A percentile compares a stretch with the other conserved stretches of the same genome.
These are phyloP conservation scores for Microcyclosporella mali DNA, from an alignment of 2,329 filamentous ascomycete genomes.

Conservation along the genomic window DNA sequence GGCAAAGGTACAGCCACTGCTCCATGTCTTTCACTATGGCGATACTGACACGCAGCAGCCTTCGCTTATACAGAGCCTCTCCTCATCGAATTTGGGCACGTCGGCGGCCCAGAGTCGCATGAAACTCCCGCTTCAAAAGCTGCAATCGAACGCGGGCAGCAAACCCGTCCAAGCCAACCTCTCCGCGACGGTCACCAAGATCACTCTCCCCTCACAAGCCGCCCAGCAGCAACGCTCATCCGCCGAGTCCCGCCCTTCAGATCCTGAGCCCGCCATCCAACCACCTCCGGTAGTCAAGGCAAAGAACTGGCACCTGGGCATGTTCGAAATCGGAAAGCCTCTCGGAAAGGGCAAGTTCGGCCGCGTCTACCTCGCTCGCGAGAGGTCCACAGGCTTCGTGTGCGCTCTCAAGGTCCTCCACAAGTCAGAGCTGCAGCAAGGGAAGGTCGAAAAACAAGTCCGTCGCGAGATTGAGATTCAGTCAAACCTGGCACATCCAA, in stretches of 20 bases:
- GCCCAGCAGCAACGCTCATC: conserved; percentile 42
- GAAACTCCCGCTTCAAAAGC: conserved; percentile 70
- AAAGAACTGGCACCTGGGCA: conserved; percentile 72
- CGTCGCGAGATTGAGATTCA: conserved; percentile 86
- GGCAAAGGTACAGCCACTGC: conserved; percentile 58
- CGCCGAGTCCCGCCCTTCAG: conserved; percentile 27
- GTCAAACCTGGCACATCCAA: conserved; percentile 77
- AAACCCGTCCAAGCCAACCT: conserved; percentile 24
- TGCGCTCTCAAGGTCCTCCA: conserved; percentile 82
- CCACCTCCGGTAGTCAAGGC: conserved; percentile 33
- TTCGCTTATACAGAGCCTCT: conserved; percentile 43
- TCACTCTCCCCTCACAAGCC: conserved; percentile 62
- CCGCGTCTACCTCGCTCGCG: conserved; percentile 76
- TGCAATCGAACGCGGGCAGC: conserved; percentile 66
- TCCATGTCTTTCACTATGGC: conserved; percentile 1
- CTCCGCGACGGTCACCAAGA: conserved; percentile 51
- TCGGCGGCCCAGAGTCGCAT: conserved; percentile 53
- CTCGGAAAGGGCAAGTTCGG: conserved; percentile 85
- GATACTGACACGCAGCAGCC: conserved; percentile 5
- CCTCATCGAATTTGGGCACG: conserved; percentile 42
- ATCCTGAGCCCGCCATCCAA: conserved; percentile 17
- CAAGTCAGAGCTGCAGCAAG: conserved; percentile 74
- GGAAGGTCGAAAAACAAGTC: conserved; percentile 79
- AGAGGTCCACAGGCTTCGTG: conserved; percentile 72
- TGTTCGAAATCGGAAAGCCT: conserved; percentile 88